Percentiles rank a stretch among this genome's conserved stretches.
Conservation (phyloP, 306 rosid genomes). For the Rosa multiflora region DNA sequence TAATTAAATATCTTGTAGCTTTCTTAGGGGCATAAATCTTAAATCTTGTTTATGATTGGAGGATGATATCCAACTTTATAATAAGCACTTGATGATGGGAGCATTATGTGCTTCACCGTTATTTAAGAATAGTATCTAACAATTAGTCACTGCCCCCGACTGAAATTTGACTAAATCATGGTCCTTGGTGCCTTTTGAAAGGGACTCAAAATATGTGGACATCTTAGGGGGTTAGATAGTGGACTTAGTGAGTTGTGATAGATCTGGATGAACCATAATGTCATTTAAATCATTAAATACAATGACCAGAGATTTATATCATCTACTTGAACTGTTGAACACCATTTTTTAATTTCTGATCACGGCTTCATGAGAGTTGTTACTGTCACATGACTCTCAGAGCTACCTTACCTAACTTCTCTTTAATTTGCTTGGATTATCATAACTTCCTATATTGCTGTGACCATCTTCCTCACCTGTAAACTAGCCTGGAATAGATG, state of each 20-base stretch:
- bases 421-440: not conserved
- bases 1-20: not conserved
- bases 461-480: slow-evolving; percentile 38
- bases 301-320: not conserved
- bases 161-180: not conserved
- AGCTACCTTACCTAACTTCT: not conserved
- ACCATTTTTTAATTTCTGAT: not conserved
- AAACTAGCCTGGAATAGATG: not conserved
- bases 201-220: not conserved
- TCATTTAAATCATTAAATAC: not conserved
- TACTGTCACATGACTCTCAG: not conserved
- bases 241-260: too few species aligned
- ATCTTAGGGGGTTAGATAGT: too few species aligned
- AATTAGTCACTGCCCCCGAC: not conserved
- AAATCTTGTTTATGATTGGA: slow-evolving; percentile 20
- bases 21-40: not conserved
- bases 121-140: not conserved
- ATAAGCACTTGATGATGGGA: not conserved
- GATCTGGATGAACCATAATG: not conserved
- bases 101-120: not conserved
- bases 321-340: not conserved
- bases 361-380: not conserved
- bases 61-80: slow-evolving; percentile 12
- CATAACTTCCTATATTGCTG: not conserved
- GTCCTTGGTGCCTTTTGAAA: not conserved